Evolutionary conservation across 2,329 filamentous ascomycete genomes (phyloP).

Genomic region (Hirsutella minnesotensis): DNA sequence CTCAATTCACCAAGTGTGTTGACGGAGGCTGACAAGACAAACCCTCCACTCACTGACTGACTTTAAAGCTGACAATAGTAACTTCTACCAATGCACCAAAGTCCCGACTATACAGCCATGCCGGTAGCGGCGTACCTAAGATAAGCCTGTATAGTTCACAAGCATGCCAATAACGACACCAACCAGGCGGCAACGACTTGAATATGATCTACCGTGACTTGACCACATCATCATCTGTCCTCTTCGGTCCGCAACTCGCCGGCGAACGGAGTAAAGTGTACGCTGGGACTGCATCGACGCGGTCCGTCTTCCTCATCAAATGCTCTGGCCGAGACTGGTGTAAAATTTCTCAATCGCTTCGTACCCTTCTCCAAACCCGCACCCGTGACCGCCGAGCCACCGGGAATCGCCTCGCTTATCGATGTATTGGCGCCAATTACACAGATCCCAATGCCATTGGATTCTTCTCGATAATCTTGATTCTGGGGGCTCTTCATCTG

Average conservation of each 20-base stretch:
- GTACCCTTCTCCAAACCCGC: conserved; percentile 20
- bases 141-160: no score
- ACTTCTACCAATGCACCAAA: no score
- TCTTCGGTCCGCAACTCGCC: background rate
- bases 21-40: no score
- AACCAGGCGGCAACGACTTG: no score
- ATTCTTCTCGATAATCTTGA: background rate
- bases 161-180: no score
- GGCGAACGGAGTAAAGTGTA: conserved; percentile 11
- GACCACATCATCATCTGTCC: background rate
- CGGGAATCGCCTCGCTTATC: conserved; percentile 5
- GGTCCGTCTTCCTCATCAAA: conserved; percentile 37
- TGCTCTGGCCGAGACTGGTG: conserved; percentile 30
- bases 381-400: conserved; percentile 5
- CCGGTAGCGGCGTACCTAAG: no score
- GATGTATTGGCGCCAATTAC: conserved; percentile 2
- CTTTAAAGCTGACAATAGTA: no score
- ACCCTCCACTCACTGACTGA: no score
- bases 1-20: no score
- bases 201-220: no score
- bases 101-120: no score
- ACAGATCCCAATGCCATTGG: conserved; percentile 4
- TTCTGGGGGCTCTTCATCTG: conserved; percentile 8
- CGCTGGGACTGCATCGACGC: conserved; percentile 16
- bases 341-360: conserved; percentile 35